These are phyloP conservation scores for Tuber magnatum DNA, from an alignment of 495 filamentous ascomycete species.

Conservation along the genomic window DNA sequence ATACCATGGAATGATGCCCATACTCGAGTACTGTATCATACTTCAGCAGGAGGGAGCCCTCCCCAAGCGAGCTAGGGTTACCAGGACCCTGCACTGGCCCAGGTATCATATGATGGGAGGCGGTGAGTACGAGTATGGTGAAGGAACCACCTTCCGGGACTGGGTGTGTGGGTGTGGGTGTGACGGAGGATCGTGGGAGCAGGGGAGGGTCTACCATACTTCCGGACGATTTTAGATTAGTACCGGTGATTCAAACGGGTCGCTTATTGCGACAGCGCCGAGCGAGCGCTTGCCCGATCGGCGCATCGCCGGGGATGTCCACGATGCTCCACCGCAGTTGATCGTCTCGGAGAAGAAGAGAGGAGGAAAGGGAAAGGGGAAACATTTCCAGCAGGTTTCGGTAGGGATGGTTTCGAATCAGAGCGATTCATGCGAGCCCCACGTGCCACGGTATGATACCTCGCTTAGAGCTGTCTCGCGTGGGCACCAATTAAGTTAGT, in stretches of 20 bases:
- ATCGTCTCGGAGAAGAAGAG: not conserved
- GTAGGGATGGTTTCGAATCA: not conserved
- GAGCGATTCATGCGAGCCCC: not conserved
- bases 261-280: not conserved
- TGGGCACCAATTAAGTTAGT: conserved; percentile 6
- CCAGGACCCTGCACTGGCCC: not conserved
- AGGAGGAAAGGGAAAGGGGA: not conserved
- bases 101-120: not conserved
- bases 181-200: not conserved
- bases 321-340: not conserved
- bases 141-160: not conserved
- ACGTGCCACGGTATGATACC: not conserved
- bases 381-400: not conserved
- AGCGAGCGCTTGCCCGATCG: not conserved
- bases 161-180: not conserved
- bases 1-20: not conserved
- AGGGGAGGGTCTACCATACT: not conserved
- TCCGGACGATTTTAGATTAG: not conserved
- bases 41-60: not conserved
- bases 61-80: not conserved
- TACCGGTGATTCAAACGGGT: not conserved
- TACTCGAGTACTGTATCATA: no score
- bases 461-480: conserved; percentile 33
- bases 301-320: not conserved
- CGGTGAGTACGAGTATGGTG: not conserved